Evolutionary conservation across 2,329 filamentous ascomycete genomes (phyloP).

Genomic region (Cladophialophora immunda): DNA sequence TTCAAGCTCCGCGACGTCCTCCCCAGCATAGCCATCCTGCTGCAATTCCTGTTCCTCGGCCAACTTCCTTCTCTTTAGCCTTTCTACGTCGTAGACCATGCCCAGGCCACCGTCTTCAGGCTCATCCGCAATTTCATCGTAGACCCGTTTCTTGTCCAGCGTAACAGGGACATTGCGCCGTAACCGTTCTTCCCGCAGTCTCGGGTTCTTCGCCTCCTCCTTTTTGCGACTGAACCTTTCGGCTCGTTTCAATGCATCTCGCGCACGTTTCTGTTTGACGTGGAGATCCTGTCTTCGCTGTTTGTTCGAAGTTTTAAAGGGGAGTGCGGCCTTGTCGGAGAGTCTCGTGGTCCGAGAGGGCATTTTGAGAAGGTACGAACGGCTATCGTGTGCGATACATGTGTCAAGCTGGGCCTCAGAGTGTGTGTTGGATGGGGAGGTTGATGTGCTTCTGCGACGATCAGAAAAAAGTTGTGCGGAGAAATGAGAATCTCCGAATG

Average conservation of each 20-base stretch:
- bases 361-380: conserved; percentile 49
- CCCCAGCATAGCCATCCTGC: neutral
- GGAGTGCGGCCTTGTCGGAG: conserved; percentile 51
- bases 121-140: conserved; percentile 76
- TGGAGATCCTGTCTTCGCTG: conserved; percentile 79
- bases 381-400: neutral
- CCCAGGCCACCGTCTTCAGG: conserved; percentile 56
- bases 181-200: conserved; percentile 75
- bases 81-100: conserved; percentile 58
- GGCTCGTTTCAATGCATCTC: conserved; percentile 77
- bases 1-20: conserved; percentile 48
- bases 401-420: neutral
- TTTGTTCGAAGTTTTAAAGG: conserved; percentile 74
- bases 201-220: conserved; percentile 84
- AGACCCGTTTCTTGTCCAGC: conserved; percentile 86
- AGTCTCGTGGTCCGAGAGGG: conserved; percentile 46
- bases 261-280: conserved; percentile 79
- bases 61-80: conserved; percentile 57
- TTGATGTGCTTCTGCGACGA: neutral
- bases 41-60: conserved; percentile 54
- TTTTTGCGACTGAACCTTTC: conserved; percentile 80
- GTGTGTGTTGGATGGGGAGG: neutral
- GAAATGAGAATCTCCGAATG: conserved; percentile 6
- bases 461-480: conserved; percentile 17
- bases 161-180: conserved; percentile 81